Evolutionary conservation across 352 stramenopile species (phyloP), one percentile per base, ranked within the genome.

Genomic region (Blastocystis sp.): DNA sequence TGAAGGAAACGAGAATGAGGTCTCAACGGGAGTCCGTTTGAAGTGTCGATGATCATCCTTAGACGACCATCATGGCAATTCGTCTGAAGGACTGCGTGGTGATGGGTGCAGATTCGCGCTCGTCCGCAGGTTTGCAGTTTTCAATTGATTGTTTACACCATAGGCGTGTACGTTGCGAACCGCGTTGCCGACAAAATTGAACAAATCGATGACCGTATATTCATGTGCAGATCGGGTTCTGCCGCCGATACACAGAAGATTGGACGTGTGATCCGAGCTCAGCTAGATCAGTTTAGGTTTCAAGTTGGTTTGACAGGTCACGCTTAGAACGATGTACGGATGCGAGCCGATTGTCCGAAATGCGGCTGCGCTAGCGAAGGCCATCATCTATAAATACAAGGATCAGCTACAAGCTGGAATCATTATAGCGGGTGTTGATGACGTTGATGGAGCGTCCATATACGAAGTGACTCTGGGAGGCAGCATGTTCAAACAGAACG

Each of bases 341-440:
- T 38, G 56, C 21, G 53, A 56, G 21, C 75, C 75, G 1, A 85
- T 76, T 40, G 75, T 85, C 2, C 57, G 63, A 53, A 85, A 85
- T 48, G 75, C 75, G 8, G 75, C 75, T 38, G 75, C 75, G 0
- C 53, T 85, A 8, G 57, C 38, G 1, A 34, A 76, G 11, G 75
- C 49, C 21, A 59, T 85, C 44, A 75, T 85, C 42, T 85, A 85
- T 48, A 76, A 85, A 76, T 76, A 85, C 48, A 85, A 85, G 48
- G 75, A 85, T 34, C 57, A 75, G 32, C 42, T 85, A 21, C 57
- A 72, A 27, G 75, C 75, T 34, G 75, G 75, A 38, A 85, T 85
- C 29, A 56, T 85, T 42, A 48, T 85, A 32, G 75, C 75, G 18
- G 75, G 75, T 46, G 27, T 72, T 4, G 75, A 85, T 61, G 75